Evolutionary conservation across 2,329 filamentous ascomycete species (phyloP), one percentile per base, ranked within the genome.

Genomic region (Sporothrix sp.): DNA sequence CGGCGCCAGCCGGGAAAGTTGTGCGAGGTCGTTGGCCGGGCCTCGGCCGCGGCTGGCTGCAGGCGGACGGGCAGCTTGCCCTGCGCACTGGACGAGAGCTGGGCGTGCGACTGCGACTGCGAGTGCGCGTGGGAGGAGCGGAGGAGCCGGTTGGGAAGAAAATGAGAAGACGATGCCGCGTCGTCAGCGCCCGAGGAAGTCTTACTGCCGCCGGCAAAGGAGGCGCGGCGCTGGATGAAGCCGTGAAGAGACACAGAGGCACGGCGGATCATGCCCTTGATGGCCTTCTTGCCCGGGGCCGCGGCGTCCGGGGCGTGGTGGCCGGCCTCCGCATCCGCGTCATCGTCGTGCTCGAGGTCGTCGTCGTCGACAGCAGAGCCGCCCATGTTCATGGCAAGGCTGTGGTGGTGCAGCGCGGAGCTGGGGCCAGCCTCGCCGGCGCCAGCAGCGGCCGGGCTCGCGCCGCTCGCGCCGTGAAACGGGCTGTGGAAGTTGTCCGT

Each of bases 241-340:
- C 71, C 72, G 58, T 73, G 65, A 44, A 67, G 73, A 8, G 74
- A 76, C 48, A 77, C 58, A 3, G 78, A 81, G 0, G 77, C 78
- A 9, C 78, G 68, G 21, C 76, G 72, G 45, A 80, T 67, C 55
- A 73, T 75, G 43, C 72, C 70, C 60, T 72, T 76, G 51, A 80
- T 61, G 42, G 52, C 55, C 40, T 45, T 60, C 54, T 54, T 64
- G 58, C 52, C 60, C 5, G 49, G n/a, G 4, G 50, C 16, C 18
- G 50, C 20, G 10, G 39, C 18, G 27, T 16, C 27, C 7, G 36
- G 4, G 8, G 20, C n/a, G 30, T 11, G 21, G 13, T 23, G 21
- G 36, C 38, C 30, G 21, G 42, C 48, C 36, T 52, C 53, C 6
- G 47, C 27, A 23, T 50, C 54, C 1, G 33, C 51, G 10, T 39